Evolutionary conservation across 129 eudicot species (phyloP).

Genomic region (Daucus carota): DNA sequence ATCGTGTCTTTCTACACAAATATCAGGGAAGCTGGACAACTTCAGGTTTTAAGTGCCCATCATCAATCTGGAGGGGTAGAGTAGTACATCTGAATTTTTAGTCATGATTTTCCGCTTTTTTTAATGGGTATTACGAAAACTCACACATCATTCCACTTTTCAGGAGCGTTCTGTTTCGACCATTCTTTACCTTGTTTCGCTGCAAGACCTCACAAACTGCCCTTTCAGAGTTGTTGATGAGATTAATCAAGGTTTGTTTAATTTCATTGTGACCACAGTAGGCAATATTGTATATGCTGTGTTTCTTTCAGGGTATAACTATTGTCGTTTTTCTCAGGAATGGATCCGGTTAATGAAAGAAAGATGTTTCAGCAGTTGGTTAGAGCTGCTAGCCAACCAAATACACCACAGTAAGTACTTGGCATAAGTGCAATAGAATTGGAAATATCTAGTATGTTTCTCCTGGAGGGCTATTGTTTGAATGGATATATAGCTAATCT

Average conservation of each 20-base stretch:
- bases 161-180: constrained; percentile 98
- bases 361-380: constrained; percentile 98
- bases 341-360: constrained; percentile 96
- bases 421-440: neutral
- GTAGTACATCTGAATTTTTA: neutral
- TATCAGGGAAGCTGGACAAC: constrained; percentile 74
- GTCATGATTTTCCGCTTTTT: constrained; percentile 12
- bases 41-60: constrained; percentile 92
- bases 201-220: constrained; percentile 95
- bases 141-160: constrained; percentile 2
- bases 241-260: constrained; percentile 75
- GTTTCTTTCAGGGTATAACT: neutral
- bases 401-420: constrained; percentile 87
- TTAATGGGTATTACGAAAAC: constrained; percentile 5
- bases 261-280: neutral
- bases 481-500: neutral
- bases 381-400: constrained; percentile 87
- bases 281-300: neutral
- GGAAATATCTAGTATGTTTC: neutral
- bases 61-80: constrained; percentile 99
- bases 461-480: neutral
- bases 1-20: constrained; percentile 10
- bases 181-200: constrained; percentile 91
- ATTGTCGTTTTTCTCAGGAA: constrained; percentile 37
- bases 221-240: constrained; percentile 99